phyloP scores from a whole-genome alignment of 2,329 filamentous ascomycete genomes.

The Aspergillus phoenicis region DNA sequence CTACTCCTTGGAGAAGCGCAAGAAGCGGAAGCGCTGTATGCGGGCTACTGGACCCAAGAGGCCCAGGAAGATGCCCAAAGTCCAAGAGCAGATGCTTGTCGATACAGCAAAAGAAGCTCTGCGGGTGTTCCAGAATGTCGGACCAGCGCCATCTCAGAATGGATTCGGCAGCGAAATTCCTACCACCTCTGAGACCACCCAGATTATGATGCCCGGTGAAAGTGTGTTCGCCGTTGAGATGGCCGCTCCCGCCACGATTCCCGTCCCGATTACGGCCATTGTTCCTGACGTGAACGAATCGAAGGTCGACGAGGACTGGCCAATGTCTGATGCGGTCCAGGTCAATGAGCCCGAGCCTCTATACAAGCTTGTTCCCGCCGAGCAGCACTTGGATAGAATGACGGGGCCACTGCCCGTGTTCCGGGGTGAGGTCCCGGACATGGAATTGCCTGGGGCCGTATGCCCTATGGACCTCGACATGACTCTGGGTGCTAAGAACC shows the following conservation, averaged over 20 bases:
- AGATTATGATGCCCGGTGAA: too few relatives aligned
- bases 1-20: not conserved
- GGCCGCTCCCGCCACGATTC: not conserved
- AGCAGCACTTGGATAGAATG: not conserved
- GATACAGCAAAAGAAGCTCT: not conserved
- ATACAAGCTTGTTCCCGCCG: constrained; percentile 3
- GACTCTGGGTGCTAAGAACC: not conserved
- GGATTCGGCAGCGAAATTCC: not conserved
- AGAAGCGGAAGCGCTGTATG: not conserved
- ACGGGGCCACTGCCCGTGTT: constrained; percentile 10
- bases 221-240: not conserved
- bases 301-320: not conserved
- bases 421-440: constrained; percentile 3
- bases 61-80: not conserved
- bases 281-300: not conserved
- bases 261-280: not conserved
- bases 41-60: not conserved
- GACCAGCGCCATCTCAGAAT: not conserved
- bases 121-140: not conserved
- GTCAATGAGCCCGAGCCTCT: not conserved
- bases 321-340: not conserved
- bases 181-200: too few relatives aligned
- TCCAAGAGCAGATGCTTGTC: not conserved
- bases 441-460: constrained; percentile 1
- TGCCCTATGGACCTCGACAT: constrained; percentile 12